phyloP scores from a whole-genome alignment of 805 yeast species.

The Metschnikowia sp. region DNA sequence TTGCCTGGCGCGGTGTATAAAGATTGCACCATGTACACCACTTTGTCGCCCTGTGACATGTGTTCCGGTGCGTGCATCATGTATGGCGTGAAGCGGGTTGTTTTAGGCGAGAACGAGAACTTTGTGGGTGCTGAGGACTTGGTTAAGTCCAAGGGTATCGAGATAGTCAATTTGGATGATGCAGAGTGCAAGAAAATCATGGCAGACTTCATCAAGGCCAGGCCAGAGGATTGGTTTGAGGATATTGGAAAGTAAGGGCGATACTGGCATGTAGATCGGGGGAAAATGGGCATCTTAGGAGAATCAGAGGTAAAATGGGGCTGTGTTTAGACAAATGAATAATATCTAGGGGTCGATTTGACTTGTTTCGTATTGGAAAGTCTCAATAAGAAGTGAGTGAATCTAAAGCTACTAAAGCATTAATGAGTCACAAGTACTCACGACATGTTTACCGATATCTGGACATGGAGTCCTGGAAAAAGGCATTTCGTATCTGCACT shows the following conservation, averaged over 20 bases:
- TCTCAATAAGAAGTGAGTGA: too few relatives aligned
- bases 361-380: too few relatives aligned
- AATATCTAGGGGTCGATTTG: too few relatives aligned
- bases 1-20: conserved; percentile 75
- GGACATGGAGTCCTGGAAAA: too few relatives aligned
- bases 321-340: too few relatives aligned
- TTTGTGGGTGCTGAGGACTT: conserved; percentile 82
- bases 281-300: background rate
- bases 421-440: too few relatives aligned
- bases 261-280: background rate
- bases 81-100: conserved; percentile 85
- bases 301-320: too few relatives aligned
- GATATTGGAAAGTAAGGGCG: conserved; percentile 59
- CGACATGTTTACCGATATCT: too few relatives aligned
- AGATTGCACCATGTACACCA: conserved; percentile 86
- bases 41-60: conserved; percentile 92
- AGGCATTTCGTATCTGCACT: too few relatives aligned
- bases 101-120: conserved; percentile 82
- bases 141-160: conserved; percentile 64
- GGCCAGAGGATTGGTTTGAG: conserved; percentile 78
- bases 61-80: conserved; percentile 90
- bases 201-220: conserved; percentile 72
- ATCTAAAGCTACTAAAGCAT: too few relatives aligned
- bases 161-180: conserved; percentile 59
- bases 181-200: conserved; percentile 66